Percentiles rank a stretch among this genome's conserved stretches.
Evolutionary conservation across 2,329 filamentous ascomycete genomes (phyloP).

Genomic region (Aureobasidium sp.): DNA sequence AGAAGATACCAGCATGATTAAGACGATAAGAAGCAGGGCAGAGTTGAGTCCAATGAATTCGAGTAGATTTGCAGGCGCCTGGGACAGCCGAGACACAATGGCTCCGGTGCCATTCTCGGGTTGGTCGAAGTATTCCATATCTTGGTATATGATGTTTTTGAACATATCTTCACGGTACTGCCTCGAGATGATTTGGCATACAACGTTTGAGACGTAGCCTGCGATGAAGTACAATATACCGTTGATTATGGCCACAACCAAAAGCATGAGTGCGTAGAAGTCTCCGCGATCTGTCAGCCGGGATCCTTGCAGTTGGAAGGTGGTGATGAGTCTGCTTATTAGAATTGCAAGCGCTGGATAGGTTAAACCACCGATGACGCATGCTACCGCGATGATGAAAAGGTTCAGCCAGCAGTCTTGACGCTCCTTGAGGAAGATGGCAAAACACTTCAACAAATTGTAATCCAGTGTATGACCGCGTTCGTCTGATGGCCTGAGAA

Average conservation of each 20-base stretch:
- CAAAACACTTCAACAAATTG: background rate
- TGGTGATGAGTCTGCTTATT: conserved; percentile 79
- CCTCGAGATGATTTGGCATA: background rate
- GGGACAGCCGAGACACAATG: conserved; percentile 36
- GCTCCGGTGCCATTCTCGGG: conserved; percentile 40
- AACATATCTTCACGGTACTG: conserved; percentile 32
- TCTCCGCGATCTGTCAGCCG: conserved; percentile 62
- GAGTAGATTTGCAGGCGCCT: conserved; percentile 41
- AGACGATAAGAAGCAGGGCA: conserved; percentile 45
- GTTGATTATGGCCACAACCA: conserved; percentile 47
- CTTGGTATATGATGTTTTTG: conserved; percentile 35
- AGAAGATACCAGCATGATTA: conserved; percentile 28
- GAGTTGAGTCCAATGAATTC: conserved; percentile 39
- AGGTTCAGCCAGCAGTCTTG: conserved; percentile 65
- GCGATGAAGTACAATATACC: conserved; percentile 39
- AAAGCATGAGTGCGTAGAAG: conserved; percentile 84
- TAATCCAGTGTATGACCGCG: background rate
- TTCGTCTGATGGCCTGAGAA: background rate
- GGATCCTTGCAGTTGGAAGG: conserved; percentile 53
- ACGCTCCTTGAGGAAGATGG: conserved; percentile 29
- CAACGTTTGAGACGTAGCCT: conserved; percentile 37
- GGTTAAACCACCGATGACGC: conserved; percentile 75
- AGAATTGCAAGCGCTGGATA: conserved; percentile 70
- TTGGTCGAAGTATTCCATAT: conserved; percentile 37
- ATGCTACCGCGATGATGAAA: conserved; percentile 69